Evolutionary conservation across 83 land plant species (phyloP).

Genomic region (Diphasiastrum complanatum): DNA sequence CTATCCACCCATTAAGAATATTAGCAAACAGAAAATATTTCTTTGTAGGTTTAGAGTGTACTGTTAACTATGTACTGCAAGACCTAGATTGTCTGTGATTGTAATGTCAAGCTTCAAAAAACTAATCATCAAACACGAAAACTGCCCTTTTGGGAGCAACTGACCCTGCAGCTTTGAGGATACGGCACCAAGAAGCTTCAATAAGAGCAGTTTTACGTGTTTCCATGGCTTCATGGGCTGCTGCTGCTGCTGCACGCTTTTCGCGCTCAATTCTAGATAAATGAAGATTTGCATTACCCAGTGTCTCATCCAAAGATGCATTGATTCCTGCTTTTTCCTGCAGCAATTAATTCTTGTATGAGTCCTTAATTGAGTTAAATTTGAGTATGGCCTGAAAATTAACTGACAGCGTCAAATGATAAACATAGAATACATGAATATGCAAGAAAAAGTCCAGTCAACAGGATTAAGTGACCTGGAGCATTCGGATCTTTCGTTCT

Average conservation of each 20-base stretch:
- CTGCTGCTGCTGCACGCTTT: conserved; percentile 70
- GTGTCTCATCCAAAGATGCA: conserved; percentile 63
- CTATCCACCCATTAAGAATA: too few relatives aligned
- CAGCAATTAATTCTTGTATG: not conserved
- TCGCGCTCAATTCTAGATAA: conserved; percentile 58
- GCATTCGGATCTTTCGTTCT: conserved; percentile 65
- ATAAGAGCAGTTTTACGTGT: conserved; percentile 77
- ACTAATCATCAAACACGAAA: not conserved
- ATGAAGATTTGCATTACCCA: conserved; percentile 59
- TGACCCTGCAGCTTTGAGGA: conserved; percentile 74
- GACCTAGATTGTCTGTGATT: too few relatives aligned
- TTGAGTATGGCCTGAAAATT: not conserved
- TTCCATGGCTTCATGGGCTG: conserved; percentile 62
- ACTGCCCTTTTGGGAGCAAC: not conserved
- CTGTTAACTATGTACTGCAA: too few relatives aligned
- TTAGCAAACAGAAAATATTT: too few relatives aligned
- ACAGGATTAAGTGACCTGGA: conserved; percentile 63
- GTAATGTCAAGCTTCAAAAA: too few relatives aligned
- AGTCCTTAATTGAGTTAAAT: too few relatives aligned
- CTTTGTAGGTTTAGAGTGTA: too few relatives aligned
- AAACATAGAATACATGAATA: not conserved
- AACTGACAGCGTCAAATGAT: not conserved
- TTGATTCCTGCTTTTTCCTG: conserved; percentile 69
- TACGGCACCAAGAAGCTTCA: conserved; percentile 95
- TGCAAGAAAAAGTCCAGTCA: not conserved